Evolutionary conservation across 371 early-diverging fungal species (phyloP).

Genomic region (Mucor circinelloides): DNA sequence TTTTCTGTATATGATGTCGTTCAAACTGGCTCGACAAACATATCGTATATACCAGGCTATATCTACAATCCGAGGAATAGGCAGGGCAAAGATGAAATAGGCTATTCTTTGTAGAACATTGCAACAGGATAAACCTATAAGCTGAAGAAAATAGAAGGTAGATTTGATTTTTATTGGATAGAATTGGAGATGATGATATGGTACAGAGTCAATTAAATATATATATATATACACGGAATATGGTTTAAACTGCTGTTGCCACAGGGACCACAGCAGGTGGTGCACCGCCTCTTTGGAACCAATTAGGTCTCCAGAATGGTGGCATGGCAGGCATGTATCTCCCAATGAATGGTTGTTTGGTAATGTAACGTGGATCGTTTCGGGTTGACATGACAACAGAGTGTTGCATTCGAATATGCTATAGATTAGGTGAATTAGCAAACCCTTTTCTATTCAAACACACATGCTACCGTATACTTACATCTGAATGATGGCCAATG

Average conservation of each 20-base stretch:
- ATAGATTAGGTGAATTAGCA: not conserved
- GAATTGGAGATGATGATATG: not conserved
- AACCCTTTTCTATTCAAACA: not conserved
- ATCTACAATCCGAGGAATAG: not conserved
- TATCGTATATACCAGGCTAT: too few relatives aligned
- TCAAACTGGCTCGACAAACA: not conserved
- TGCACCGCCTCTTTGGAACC: constrained; percentile 2
- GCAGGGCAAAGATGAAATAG: not conserved
- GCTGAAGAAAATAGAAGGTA: not conserved
- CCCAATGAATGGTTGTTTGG: not conserved
- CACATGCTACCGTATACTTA: not conserved
- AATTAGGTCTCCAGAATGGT: not conserved
- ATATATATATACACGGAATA: not conserved
- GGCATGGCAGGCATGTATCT: not conserved
- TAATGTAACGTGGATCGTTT: not conserved
- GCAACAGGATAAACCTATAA: not conserved
- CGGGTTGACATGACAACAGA: constrained; percentile 1
- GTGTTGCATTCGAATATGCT: constrained; percentile 12
- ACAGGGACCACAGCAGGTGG: not conserved
- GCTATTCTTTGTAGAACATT: not conserved
- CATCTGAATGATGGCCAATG: not conserved
- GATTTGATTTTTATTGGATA: constrained; percentile 1
- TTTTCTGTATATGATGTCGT: not conserved
- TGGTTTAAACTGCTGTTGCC: not conserved
- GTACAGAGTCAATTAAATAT: not conserved